Percentiles rank a stretch among this genome's conserved stretches.
These are phyloP conservation scores for Coccomyxa sp. DNA, from an alignment of 139 green algal genomes.

Conservation along the genomic window DNA sequence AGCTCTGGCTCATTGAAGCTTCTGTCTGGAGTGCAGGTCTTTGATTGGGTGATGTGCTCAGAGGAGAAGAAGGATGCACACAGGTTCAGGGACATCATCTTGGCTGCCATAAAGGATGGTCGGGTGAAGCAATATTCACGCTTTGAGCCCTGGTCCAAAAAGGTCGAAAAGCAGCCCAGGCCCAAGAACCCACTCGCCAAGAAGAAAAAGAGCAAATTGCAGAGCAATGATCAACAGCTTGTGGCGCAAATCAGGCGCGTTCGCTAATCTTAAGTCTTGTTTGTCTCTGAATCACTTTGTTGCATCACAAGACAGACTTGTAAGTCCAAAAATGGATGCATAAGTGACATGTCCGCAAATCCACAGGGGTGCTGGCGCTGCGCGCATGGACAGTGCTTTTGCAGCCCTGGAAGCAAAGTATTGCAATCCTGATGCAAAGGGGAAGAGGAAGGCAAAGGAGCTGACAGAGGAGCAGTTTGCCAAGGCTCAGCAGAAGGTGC, in stretches of 20 bases:
- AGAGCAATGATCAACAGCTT: conserved; percentile 14
- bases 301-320: background rate
- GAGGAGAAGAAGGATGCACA: conserved; percentile 65
- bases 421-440: background rate
- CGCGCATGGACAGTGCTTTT: background rate
- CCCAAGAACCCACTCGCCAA: conserved; percentile 31
- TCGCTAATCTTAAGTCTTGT: background rate
- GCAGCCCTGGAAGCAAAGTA: conserved; percentile 15
- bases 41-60: conserved; percentile 81
- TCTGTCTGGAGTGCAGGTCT: conserved; percentile 41
- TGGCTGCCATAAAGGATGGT: conserved; percentile 54
- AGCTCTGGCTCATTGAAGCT: background rate
- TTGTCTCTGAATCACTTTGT: background rate
- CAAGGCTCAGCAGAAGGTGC: background rate
- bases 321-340: background rate
- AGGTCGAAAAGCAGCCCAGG: conserved; percentile 21
- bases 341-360: background rate
- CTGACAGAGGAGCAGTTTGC: conserved; percentile 2
- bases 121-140: conserved; percentile 30
- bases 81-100: conserved; percentile 73
- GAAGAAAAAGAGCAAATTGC: background rate
- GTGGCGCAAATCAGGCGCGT: conserved; percentile 23
- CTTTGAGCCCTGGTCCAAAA: conserved; percentile 46
- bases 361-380: background rate
- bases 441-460: background rate